Conservation (phyloP, 768 basidiomycete genomes). For the Termitomyces bulborhizus region DNA sequence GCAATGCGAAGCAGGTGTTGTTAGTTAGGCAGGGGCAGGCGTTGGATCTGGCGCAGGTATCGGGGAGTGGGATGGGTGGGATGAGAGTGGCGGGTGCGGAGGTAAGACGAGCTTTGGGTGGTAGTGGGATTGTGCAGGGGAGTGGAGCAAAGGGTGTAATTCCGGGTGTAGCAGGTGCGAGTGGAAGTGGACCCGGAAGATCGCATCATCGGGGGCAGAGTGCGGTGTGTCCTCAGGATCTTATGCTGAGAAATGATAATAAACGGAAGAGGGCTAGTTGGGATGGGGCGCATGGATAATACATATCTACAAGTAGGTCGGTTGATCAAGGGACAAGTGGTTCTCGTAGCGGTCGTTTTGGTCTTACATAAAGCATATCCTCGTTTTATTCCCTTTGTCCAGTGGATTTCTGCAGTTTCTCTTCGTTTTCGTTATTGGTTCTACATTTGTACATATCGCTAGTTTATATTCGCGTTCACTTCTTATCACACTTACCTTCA, state of each 20-base stretch:
- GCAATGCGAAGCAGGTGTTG: neutral
- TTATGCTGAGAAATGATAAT: constrained; percentile 24
- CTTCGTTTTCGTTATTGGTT: neutral
- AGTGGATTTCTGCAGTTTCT: neutral
- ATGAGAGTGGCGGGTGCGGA: constrained; percentile 9
- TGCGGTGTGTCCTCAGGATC: constrained; percentile 35
- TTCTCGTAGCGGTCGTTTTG: neutral
- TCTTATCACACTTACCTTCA: neutral
- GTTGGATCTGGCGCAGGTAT: constrained; percentile 29
- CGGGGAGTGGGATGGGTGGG: constrained; percentile 4
- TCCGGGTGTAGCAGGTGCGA: neutral
- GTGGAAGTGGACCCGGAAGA: neutral
- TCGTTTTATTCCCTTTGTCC: neutral
- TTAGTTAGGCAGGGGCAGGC: constrained; percentile 22
- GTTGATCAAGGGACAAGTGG: neutral
- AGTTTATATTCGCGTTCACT: neutral
- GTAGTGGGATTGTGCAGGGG: neutral
- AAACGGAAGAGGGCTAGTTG: constrained; percentile 41
- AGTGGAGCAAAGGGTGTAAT: neutral
- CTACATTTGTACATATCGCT: neutral
- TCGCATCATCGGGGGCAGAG: constrained; percentile 38
- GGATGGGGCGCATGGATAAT: constrained; percentile 28
- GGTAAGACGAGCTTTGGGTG: constrained; percentile 11
- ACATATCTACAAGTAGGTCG: neutral
- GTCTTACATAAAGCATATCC: neutral